Evolutionary conservation across 768 basidiomycete species (phyloP).

Genomic region (Leccinum broughii): DNA sequence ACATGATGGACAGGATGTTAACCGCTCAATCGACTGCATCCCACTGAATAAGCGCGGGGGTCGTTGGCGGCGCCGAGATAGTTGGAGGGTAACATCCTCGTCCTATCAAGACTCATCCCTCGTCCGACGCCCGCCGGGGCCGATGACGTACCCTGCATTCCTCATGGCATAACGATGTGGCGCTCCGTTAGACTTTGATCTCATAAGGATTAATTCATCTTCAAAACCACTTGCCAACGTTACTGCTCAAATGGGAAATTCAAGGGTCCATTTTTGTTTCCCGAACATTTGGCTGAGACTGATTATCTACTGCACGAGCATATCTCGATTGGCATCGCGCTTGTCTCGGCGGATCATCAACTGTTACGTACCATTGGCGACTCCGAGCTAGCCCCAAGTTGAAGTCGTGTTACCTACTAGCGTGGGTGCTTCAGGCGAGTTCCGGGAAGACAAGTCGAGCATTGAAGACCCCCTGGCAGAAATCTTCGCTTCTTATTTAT

Average conservation of each 20-base stretch:
- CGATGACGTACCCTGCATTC: background rate
- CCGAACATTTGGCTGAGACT: too few relatives aligned
- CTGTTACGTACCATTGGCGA: background rate
- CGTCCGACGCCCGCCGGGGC: background rate
- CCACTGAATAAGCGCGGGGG: background rate
- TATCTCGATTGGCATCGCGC: too few relatives aligned
- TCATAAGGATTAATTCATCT: background rate
- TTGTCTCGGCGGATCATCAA: background rate
- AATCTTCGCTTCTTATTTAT: background rate
- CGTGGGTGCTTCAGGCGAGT: background rate
- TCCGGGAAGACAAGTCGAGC: background rate
- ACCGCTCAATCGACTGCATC: background rate
- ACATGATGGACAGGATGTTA: background rate
- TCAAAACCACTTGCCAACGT: background rate
- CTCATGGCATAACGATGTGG: background rate
- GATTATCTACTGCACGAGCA: too few relatives aligned
- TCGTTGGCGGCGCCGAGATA: background rate
- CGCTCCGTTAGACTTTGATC: background rate
- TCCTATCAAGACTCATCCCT: background rate
- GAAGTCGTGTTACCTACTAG: background rate
- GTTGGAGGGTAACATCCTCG: conserved; percentile 19
- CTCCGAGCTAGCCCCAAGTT: conserved; percentile 5
- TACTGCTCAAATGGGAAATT: background rate
- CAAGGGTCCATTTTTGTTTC: background rate
- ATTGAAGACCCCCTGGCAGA: conserved; percentile 12